Base-by-base conservation (phyloP, 2,329 filamentous ascomycete species). In the Teratosphaeria gauchensis region DNA sequence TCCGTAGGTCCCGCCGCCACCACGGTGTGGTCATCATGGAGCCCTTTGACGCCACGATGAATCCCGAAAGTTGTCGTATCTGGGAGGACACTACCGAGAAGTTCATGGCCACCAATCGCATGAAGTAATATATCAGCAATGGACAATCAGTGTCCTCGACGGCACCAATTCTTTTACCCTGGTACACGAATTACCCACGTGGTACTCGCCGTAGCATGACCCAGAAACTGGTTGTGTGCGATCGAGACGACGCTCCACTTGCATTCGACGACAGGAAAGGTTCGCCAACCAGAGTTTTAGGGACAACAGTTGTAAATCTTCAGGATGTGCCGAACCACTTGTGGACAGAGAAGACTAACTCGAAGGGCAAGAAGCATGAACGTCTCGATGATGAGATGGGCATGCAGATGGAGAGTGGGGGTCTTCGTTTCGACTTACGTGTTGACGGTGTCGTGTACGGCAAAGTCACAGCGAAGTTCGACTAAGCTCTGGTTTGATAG, bases 41-140 rank as follows among this genome's bases (percentile, higher is more conserved):
- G 0, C 33, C 54, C 9, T 91, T 89, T 70, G 87, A 90, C 64
- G 84, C 87, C 66, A 78, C 82, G 54, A 87, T 85, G 68, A 88
- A 92, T 70, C 82, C 82, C 4, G 82, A 88, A 4, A 82, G 78
- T 53, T 87, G 90, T 70, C 76, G 86, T 54, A 90, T 90, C 68
- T 90, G 87, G 87, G 86, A 83, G 63, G 86, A 86, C 7, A 71
- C 89, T 28, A 89, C 86, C 85, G 86, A 90, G 73, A 74, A 86
- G 52, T 90, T 86, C 86, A 90, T 89, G 86, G 87, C 90, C 5
- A 84, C 80, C 53, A 86, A 91, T 70, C 80, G 87, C 53, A 90
- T 91, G 86, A 85, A 88, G 73, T 91, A 88, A 88, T 87, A 90
- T 72, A 89, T 90, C 70, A 83, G 83, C 62, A 90, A 89, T 80